Evolutionary conservation across 108 stramenopile genomes (phyloP), one percentile per base, ranked within the genome.

Genomic region (Cyclotella choctawhatcheeana): DNA sequence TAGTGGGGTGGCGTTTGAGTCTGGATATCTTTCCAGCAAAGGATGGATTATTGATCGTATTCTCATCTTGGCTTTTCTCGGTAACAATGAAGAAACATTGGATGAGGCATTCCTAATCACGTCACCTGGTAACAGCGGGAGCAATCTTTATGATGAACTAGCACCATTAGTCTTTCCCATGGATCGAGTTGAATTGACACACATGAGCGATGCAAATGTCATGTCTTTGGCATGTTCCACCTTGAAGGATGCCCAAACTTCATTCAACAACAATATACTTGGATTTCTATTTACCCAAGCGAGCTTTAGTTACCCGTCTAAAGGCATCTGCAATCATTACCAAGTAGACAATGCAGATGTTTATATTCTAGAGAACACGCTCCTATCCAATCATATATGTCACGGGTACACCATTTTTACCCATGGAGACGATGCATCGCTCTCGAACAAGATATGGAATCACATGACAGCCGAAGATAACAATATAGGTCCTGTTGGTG

Each of bases 151-250:
- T 44, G 29, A 88, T 56, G 47, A 81, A 73, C 73, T 93, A 53
- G 86, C 89, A 44, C 89, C 87, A 13, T 82, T 87, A 50, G 77
- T 93, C 16, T 94, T 94, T 76, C 91, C 93, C 17, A 71, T 94
- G 85, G 91, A 94, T 81, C 72, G 70, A 58, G 84, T 94, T 2
- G 60, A 44, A 30, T 22, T 94, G 20, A 67, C 65, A 18, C 79
- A 86, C 67, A 5, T 5, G 16, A 13, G 7, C 10, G 30, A 76
- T 35, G 33, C 73, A 13, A 81, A 65, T 55, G 64, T 83, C 21
- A 66, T 88, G 61, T 72, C 85, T 22, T 50, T 93, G 56, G 88
- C 86, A 7, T 88, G 86, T 51, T 82, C 84, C 12, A 72, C 77
- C 32, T 21, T 78, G 44, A 43, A 75, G 5, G 70, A 90, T 82